Conservation (phyloP, 2,329 filamentous ascomycete species). For the Epichloe coenophiala region DNA sequence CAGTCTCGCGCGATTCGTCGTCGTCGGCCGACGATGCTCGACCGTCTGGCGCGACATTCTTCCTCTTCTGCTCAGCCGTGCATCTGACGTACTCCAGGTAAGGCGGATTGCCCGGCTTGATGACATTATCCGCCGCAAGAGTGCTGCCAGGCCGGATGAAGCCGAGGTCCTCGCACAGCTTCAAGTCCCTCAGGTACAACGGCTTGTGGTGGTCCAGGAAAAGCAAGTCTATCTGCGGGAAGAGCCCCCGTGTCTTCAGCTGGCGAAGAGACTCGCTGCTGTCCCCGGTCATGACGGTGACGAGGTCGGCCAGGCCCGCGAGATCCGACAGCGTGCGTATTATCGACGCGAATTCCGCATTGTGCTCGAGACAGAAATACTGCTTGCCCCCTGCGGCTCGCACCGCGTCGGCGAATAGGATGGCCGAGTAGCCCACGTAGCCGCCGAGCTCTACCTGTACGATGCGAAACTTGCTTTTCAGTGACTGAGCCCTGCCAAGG, state of each 20-base stretch:
- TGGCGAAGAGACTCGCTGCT: conserved; percentile 51
- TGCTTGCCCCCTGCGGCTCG: conserved; percentile 47
- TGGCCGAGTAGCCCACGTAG: conserved; percentile 70
- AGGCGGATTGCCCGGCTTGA: conserved; percentile 59
- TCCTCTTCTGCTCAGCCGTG: conserved; percentile 47
- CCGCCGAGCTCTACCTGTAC: conserved; percentile 54
- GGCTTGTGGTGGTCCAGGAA: conserved; percentile 77
- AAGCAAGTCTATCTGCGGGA: conserved; percentile 53
- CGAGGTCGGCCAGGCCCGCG: conserved; percentile 56
- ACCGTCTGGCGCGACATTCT: conserved; percentile 40
- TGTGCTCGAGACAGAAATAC: conserved; percentile 62
- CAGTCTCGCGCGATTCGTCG: not conserved
- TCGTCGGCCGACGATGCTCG: not conserved
- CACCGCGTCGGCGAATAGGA: conserved; percentile 58
- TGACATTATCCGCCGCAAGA: conserved; percentile 55
- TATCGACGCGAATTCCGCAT: conserved; percentile 60
- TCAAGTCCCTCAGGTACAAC: conserved; percentile 59
- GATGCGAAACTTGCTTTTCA: not conserved
- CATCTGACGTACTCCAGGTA: conserved; percentile 59
- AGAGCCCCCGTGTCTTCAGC: conserved; percentile 36
- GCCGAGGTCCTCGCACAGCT: conserved; percentile 59
- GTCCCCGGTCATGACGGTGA: conserved; percentile 57
- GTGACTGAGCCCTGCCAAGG: not conserved
- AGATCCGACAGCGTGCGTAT: conserved; percentile 57
- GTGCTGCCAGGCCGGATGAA: conserved; percentile 50